These are phyloP conservation scores for Nyctanthes arbortristis DNA, from an alignment of 257 asterid genomes.

Conservation along the genomic window DNA sequence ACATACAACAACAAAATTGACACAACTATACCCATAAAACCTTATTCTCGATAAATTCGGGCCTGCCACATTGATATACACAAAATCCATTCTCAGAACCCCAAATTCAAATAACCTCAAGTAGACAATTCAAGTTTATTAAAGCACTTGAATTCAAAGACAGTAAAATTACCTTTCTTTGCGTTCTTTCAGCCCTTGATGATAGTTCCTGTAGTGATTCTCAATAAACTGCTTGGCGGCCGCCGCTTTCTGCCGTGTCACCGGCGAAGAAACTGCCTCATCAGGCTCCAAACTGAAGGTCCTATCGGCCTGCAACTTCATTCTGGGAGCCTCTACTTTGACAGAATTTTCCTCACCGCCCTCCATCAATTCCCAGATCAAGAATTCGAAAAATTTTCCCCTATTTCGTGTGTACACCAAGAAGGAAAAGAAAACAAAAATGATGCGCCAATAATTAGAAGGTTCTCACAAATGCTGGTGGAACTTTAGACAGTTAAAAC, in stretches of 20 bases:
- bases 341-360: conserved; percentile 64
- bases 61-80: neutral
- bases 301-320: conserved; percentile 43
- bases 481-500: conserved; percentile 25
- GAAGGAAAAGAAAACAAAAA: neutral
- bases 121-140: too few relatives aligned
- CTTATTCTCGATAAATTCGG: too few relatives aligned
- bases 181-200: conserved; percentile 95
- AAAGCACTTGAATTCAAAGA: too few relatives aligned
- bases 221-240: conserved; percentile 94
- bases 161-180: conserved; percentile 61
- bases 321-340: conserved; percentile 42
- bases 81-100: too few relatives aligned
- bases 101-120: too few relatives aligned
- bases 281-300: conserved; percentile 66
- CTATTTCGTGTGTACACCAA: neutral
- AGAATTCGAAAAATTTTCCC: conserved; percentile 12
- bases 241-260: conserved; percentile 90
- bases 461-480: conserved; percentile 22
- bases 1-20: neutral
- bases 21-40: too few relatives aligned
- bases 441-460: conserved; percentile 19
- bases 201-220: conserved; percentile 90
- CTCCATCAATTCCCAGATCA: conserved; percentile 47
- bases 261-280: conserved; percentile 83